A percentile compares a stretch with the other conserved stretches of the same genome.
Conservation (phyloP, 495 filamentous ascomycete species). For the Penicillium arizonense region DNA sequence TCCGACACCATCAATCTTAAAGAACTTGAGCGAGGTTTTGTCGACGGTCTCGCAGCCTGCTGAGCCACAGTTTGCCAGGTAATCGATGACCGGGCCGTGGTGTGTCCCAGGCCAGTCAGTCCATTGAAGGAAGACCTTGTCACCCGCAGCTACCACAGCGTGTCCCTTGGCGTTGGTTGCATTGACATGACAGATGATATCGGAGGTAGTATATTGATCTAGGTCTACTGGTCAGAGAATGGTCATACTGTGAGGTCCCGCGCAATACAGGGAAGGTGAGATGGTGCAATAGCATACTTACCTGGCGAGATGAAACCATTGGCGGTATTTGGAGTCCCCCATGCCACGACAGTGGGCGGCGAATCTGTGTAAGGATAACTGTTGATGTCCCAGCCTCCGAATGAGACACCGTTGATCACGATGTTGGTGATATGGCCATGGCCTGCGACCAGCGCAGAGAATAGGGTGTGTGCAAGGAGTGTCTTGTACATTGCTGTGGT, state of each 20-base stretch:
- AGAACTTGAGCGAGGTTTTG: conserved; percentile 62
- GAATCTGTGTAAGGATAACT: conserved; percentile 30
- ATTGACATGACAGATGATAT: conserved; percentile 67
- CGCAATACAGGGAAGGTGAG: neutral
- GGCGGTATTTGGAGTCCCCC: conserved; percentile 53
- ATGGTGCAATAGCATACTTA: neutral
- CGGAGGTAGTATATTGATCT: conserved; percentile 39
- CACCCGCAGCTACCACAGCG: conserved; percentile 53
- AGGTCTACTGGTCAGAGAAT: conserved; percentile 40
- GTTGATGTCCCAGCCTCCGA: conserved; percentile 44
- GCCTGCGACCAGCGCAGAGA: conserved; percentile 17
- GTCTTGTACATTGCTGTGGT: neutral
- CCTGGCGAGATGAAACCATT: conserved; percentile 56
- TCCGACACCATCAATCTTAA: conserved; percentile 70
- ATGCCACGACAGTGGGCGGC: conserved; percentile 53
- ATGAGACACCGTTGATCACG: conserved; percentile 31
- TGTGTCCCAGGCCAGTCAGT: conserved; percentile 64
- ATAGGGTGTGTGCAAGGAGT: neutral
- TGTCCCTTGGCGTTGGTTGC: conserved; percentile 51
- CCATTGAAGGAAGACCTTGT: conserved; percentile 59
- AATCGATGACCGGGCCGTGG: conserved; percentile 69
- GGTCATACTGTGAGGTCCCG: neutral
- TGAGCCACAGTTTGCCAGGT: conserved; percentile 67
- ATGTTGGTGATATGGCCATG: conserved; percentile 32
- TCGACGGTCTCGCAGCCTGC: conserved; percentile 61